Conservation (phyloP, 768 basidiomycete genomes). For the Leucogyrophana mollusca region DNA sequence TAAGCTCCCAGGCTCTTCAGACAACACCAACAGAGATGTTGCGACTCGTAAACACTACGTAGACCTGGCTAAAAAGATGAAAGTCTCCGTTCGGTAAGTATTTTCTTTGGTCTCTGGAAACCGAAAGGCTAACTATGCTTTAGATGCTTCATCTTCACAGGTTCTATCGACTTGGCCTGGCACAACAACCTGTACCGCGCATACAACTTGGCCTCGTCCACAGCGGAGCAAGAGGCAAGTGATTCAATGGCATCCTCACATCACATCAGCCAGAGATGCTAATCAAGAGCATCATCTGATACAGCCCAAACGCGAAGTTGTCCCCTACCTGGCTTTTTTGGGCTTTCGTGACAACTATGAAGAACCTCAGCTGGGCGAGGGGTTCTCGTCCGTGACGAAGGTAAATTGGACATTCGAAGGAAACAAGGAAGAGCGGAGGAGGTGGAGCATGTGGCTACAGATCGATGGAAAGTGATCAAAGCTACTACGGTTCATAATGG, state of each 20-base stretch:
- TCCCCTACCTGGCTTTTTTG: conserved; percentile 61
- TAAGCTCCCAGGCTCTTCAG: conserved; percentile 39
- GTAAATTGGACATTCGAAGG: conserved; percentile 85
- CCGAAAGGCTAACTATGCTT: background rate
- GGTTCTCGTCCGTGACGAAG: conserved; percentile 70
- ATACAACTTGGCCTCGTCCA: conserved; percentile 51
- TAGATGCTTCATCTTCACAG: conserved; percentile 77
- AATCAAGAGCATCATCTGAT: background rate
- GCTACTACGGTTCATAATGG: too few species aligned
- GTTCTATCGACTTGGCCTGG: conserved; percentile 79
- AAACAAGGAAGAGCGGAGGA: conserved; percentile 59
- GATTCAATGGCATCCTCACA: background rate
- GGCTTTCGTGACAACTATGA: conserved; percentile 62
- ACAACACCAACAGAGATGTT: conserved; percentile 88
- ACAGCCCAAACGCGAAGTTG: conserved; percentile 47
- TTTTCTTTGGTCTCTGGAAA: conserved; percentile 3
- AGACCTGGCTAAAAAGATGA: conserved; percentile 55
- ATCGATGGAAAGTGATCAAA: conserved; percentile 71
- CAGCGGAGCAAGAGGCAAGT: conserved; percentile 42
- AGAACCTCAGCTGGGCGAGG: conserved; percentile 66
- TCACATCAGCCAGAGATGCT: too few species aligned
- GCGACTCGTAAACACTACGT: conserved; percentile 72
- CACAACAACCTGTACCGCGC: conserved; percentile 94
- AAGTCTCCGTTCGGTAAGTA: conserved; percentile 55
- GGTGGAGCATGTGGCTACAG: conserved; percentile 88